A percentile compares a stretch with the other conserved stretches of the same genome.
Conservation (phyloP, 2,329 filamentous ascomycete species). For the Periconia sp. region DNA sequence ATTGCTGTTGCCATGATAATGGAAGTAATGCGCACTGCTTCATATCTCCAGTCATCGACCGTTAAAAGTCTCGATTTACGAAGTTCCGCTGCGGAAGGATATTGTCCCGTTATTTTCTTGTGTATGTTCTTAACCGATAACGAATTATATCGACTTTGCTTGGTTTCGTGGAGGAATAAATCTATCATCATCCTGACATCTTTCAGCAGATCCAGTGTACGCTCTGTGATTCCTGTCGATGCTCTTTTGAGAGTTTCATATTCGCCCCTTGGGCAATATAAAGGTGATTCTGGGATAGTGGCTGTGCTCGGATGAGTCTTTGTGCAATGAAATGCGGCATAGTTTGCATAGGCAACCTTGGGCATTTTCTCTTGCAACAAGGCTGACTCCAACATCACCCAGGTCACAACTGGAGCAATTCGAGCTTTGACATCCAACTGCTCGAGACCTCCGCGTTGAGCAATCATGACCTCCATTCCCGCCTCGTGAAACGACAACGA, state of each 20-base stretch:
- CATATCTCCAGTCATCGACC: conserved; percentile 33
- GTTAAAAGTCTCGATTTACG: conserved; percentile 13
- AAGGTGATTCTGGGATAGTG: conserved; percentile 39
- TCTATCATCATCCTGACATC: conserved; percentile 35
- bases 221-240: conserved; percentile 14
- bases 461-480: conserved; percentile 35
- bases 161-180: conserved; percentile 26
- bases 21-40: conserved; percentile 37
- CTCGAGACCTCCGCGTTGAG: conserved; percentile 35
- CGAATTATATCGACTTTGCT: conserved; percentile 17
- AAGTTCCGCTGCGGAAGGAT: conserved; percentile 15
- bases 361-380: conserved; percentile 34
- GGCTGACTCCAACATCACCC: conserved; percentile 35
- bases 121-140: conserved; percentile 18
- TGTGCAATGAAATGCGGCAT: conserved; percentile 15
- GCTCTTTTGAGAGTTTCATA: conserved; percentile 29
- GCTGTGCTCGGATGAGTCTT: conserved; percentile 19
- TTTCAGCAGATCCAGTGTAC: conserved; percentile 25
- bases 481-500: conserved; percentile 27
- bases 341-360: conserved; percentile 27
- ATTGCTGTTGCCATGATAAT: conserved; percentile 38
- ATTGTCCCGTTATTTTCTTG: conserved; percentile 22
- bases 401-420: conserved; percentile 34
- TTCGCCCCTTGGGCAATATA: conserved; percentile 31
- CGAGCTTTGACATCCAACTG: conserved; percentile 33